Percentiles rank a stretch among this genome's conserved stretches.
Evolutionary conservation across 192 early-diverging fungal genomes (phyloP).

Genomic region (Backusella sp.): DNA sequence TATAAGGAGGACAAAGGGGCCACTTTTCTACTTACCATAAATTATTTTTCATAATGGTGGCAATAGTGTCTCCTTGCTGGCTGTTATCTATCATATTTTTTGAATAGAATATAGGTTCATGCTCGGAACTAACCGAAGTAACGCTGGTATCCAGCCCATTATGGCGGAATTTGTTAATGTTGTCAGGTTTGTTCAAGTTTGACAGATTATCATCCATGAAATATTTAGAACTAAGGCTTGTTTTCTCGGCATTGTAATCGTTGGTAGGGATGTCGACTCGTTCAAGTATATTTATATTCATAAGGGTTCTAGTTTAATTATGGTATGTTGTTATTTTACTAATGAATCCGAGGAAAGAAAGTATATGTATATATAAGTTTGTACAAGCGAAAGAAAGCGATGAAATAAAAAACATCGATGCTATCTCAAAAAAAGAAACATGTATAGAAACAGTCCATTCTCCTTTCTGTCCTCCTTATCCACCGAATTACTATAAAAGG

Average conservation of each 20-base stretch:
- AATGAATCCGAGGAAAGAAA: not conserved
- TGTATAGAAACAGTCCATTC: not conserved
- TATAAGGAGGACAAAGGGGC: not conserved
- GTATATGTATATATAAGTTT: not conserved
- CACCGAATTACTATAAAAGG: not conserved
- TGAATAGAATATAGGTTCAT: not conserved
- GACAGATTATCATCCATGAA: not conserved
- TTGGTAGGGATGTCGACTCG: not conserved
- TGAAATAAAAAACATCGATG: not conserved
- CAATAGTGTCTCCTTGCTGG: not conserved
- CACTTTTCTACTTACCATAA: not conserved
- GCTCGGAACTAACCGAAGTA: not conserved
- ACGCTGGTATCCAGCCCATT: not conserved
- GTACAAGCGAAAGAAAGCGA: not conserved
- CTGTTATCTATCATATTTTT: not conserved
- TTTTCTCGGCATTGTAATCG: not conserved
- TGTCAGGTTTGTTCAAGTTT: not conserved
- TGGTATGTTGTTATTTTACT: not conserved
- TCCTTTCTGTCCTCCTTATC: not conserved
- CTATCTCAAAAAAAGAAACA: not conserved
- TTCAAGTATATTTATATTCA: not conserved
- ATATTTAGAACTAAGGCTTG: not conserved
- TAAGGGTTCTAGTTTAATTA: not conserved
- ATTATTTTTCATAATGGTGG: conserved; percentile 1
- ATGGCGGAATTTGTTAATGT: not conserved